Evolutionary conservation across 108 stramenopile genomes (phyloP), one percentile per base, ranked within the genome.

Genomic region (Cyclotella sp.): DNA sequence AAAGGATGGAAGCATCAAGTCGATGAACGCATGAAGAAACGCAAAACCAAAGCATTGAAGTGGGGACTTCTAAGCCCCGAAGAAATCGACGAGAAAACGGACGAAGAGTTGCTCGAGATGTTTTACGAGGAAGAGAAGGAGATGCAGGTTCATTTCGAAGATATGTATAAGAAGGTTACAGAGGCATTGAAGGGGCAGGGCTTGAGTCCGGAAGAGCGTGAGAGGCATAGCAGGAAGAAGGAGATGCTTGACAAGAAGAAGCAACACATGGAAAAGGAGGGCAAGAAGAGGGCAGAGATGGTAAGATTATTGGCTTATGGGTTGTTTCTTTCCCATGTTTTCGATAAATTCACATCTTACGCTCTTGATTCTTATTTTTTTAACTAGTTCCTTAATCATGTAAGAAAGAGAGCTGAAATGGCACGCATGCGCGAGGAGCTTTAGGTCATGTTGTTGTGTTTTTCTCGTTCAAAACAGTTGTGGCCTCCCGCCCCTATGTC

Each of bases 121-220:
- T 70, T 30, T 40, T 43, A 55, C 14, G 19, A 46, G 27, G 16
- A 66, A 45, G n/a, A 60, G 19, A 60, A 12, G 26, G 68, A 49
- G n/a, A 68, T 21, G 55, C 27, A 0, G 27, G 58, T 26, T 21
- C 68, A 61, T 24, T 14, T 69, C 24, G 60, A 76, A 28, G 46
- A 69, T 45, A 62, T 76, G 57, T 39, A 49, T 27, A 11, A 30
- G 24, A 41, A 59, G 19, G 30, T 49, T 0, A 34, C 30, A 9
- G 59, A 68, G 27, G 47, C 34, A 39, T 51, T 76, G 67, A 69
- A 44, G 75, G 68, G 30, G 34, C 58, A 30, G 18, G 30, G 47
- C n/a, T 61, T 68, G 57, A 61, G 53, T 60, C 58, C 34, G 22
- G 58, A 59, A 39, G 75, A 68, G 27, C 14, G 43, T 27, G 21